phyloP scores from a whole-genome alignment of 1,284 basidiomycete genomes.

The Malassezia vespertilionis region DNA sequence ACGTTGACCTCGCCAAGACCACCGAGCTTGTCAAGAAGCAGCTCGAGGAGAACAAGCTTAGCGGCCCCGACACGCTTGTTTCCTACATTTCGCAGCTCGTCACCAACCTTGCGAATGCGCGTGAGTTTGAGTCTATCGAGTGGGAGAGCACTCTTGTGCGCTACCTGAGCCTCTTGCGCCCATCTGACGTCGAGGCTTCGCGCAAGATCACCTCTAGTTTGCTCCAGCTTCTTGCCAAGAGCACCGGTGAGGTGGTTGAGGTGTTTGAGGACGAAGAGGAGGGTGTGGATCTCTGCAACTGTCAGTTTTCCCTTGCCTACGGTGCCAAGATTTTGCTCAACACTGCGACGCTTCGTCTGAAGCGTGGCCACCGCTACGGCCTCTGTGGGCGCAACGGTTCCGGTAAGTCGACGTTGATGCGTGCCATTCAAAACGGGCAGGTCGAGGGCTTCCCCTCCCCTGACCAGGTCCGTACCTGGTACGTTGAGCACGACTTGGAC shows the following conservation, averaged over 20 bases:
- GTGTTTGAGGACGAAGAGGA: slow-evolving; percentile 48
- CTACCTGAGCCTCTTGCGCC: slow-evolving; percentile 44
- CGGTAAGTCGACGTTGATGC: slow-evolving; percentile 48
- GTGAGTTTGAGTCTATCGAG: slow-evolving; percentile 46
- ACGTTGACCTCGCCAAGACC: slow-evolving; percentile 33
- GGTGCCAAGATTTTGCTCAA: slow-evolving; percentile 49
- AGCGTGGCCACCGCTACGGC: slow-evolving; percentile 48
- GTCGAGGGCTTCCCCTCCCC: slow-evolving; percentile 48
- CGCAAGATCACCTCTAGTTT: slow-evolving; percentile 28
- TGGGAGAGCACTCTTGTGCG: slow-evolving; percentile 42
- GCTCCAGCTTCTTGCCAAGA: slow-evolving; percentile 39
- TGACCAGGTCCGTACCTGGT: slow-evolving; percentile 47
- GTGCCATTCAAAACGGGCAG: slow-evolving; percentile 48
- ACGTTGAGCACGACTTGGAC: slow-evolving; percentile 48
- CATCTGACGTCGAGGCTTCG: slow-evolving; percentile 33
- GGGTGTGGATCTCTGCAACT: slow-evolving; percentile 48
- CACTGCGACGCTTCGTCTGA: slow-evolving; percentile 47
- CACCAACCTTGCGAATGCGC: slow-evolving; percentile 46
- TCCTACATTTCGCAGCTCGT: slow-evolving; percentile 40
- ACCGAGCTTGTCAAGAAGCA: slow-evolving; percentile 33
- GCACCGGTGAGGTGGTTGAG: slow-evolving; percentile 44
- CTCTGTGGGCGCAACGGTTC: slow-evolving; percentile 48
- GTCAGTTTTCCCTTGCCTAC: slow-evolving; percentile 48
- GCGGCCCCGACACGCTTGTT: slow-evolving; percentile 28
- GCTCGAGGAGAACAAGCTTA: slow-evolving; percentile 30